These are phyloP conservation scores for Barnettozyma hawaiiensis DNA, from an alignment of 1,139 yeast genomes.

Conservation along the genomic window DNA sequence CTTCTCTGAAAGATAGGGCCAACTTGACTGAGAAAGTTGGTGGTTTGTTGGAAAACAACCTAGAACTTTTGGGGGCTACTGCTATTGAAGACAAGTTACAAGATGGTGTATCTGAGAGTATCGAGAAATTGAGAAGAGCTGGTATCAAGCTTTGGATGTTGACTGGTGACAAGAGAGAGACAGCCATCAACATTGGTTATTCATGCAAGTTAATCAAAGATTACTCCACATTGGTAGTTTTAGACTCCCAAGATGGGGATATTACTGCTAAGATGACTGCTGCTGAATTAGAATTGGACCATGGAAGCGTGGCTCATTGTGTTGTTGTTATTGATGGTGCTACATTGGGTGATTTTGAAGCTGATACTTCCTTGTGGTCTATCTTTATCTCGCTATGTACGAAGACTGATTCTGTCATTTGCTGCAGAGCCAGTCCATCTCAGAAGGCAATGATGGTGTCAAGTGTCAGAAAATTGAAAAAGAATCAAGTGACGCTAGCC, in stretches of 20 bases:
- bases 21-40: slow-evolving; percentile 69
- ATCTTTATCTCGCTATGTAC: slow-evolving; percentile 80
- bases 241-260: slow-evolving; percentile 56
- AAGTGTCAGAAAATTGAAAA: slow-evolving; percentile 62
- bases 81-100: slow-evolving; percentile 97
- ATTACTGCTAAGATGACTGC: slow-evolving; percentile 40
- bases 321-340: slow-evolving; percentile 93
- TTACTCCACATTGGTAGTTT: slow-evolving; percentile 79
- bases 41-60: slow-evolving; percentile 56
- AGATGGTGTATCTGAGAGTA: slow-evolving; percentile 91
- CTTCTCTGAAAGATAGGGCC: slow-evolving; percentile 64
- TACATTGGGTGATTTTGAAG: slow-evolving; percentile 67
- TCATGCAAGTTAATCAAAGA: slow-evolving; percentile 91
- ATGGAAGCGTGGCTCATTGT: slow-evolving; percentile 82
- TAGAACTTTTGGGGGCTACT: slow-evolving; percentile 82
- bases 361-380: slow-evolving; percentile 63
- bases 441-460: slow-evolving; percentile 90
- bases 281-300: slow-evolving; percentile 38
- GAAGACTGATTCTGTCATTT: slow-evolving; percentile 82
- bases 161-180: slow-evolving; percentile 96
- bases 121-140: slow-evolving; percentile 86
- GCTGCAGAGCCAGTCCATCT: slow-evolving; percentile 95
- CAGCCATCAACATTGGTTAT: slow-evolving; percentile 95
- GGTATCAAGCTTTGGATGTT: slow-evolving; percentile 97
- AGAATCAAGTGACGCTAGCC: slow-evolving; percentile 75